Percentiles rank a stretch among this genome's conserved stretches.
phyloP scores from a whole-genome alignment of 169 alveolate species.

The Plasmodium blacklocki region DNA sequence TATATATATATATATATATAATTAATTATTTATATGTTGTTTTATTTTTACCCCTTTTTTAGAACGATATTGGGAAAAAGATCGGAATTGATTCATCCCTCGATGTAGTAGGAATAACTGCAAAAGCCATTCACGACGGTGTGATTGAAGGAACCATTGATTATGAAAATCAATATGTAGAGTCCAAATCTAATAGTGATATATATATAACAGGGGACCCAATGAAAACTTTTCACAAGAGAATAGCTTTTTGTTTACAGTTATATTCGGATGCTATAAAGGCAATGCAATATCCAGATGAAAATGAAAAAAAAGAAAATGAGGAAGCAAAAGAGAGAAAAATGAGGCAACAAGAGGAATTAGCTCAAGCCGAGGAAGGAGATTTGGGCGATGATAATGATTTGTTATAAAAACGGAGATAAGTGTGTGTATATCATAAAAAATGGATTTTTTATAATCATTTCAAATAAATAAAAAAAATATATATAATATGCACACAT shows the following conservation, averaged over 20 bases:
- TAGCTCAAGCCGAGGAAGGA: conserved; percentile 74
- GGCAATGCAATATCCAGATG: conserved; percentile 84
- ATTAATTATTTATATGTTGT: background rate
- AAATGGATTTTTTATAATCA: background rate
- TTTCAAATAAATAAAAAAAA: background rate
- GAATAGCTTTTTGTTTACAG: conserved; percentile 94
- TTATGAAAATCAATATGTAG: conserved; percentile 89
- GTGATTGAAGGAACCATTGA: conserved; percentile 95
- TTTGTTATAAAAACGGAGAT: conserved; percentile 15
- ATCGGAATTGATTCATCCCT: conserved; percentile 92
- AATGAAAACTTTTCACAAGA: conserved; percentile 90
- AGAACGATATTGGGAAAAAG: conserved; percentile 91
- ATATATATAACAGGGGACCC: conserved; percentile 85
- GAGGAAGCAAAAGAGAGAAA: conserved; percentile 70
- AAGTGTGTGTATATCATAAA: no score
- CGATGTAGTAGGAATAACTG: conserved; percentile 93
- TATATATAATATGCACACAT: background rate
- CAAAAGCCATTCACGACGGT: conserved; percentile 97
- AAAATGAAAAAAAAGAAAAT: conserved; percentile 74
- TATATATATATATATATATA: background rate
- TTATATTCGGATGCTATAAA: conserved; percentile 93
- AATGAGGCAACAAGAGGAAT: conserved; percentile 69
- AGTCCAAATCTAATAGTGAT: conserved; percentile 82
- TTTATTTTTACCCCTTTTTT: background rate
- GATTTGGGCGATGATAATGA: conserved; percentile 71